A percentile compares a stretch with the other conserved stretches of the same genome.
Evolutionary conservation across 2,329 filamentous ascomycete species (phyloP).

Genomic region (Fusarium sp.): DNA sequence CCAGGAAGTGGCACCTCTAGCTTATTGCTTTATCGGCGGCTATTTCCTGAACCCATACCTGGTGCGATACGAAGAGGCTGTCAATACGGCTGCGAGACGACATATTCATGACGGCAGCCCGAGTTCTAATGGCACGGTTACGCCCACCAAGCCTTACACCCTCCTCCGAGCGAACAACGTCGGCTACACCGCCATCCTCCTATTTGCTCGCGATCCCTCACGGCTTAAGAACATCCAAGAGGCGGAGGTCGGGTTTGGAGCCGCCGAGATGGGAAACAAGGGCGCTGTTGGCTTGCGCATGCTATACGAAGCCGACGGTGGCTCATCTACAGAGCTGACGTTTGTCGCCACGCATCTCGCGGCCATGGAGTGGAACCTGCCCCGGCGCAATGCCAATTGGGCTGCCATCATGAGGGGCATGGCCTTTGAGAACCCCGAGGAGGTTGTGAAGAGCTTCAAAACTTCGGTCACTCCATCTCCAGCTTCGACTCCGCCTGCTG

Average conservation of each 20-base stretch:
- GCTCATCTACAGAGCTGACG: slow-evolving; percentile 73
- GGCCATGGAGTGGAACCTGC: slow-evolving; percentile 83
- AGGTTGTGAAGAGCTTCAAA: slow-evolving; percentile 48
- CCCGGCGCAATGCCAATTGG: slow-evolving; percentile 89
- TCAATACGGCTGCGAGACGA: slow-evolving; percentile 69
- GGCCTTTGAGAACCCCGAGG: slow-evolving; percentile 74
- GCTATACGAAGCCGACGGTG: slow-evolving; percentile 60
- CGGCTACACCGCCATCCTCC: slow-evolving; percentile 90
- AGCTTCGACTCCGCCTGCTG: slow-evolving; percentile 37
- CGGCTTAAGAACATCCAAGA: slow-evolving; percentile 75
- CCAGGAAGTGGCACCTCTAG: slow-evolving; percentile 90
- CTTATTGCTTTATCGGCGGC: slow-evolving; percentile 86
- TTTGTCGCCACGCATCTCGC: slow-evolving; percentile 91
- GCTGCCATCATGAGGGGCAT: slow-evolving; percentile 82
- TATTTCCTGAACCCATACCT: slow-evolving; percentile 84
- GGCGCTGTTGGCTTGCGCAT: slow-evolving; percentile 86
- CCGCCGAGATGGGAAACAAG: slow-evolving; percentile 94
- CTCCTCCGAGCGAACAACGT: slow-evolving; percentile 79
- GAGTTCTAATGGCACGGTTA: slow-evolving; percentile 4
- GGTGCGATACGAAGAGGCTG: slow-evolving; percentile 74
- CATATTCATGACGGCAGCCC: slow-evolving; percentile 21
- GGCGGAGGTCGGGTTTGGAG: slow-evolving; percentile 86
- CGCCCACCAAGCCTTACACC: slow-evolving; percentile 67
- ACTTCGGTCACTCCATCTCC: slow-evolving; percentile 39
- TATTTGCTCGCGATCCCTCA: slow-evolving; percentile 77